Percentiles rank a stretch among this genome's conserved stretches.
Conservation (phyloP, 345 rosid species). For the Fremontodendron californicum region DNA sequence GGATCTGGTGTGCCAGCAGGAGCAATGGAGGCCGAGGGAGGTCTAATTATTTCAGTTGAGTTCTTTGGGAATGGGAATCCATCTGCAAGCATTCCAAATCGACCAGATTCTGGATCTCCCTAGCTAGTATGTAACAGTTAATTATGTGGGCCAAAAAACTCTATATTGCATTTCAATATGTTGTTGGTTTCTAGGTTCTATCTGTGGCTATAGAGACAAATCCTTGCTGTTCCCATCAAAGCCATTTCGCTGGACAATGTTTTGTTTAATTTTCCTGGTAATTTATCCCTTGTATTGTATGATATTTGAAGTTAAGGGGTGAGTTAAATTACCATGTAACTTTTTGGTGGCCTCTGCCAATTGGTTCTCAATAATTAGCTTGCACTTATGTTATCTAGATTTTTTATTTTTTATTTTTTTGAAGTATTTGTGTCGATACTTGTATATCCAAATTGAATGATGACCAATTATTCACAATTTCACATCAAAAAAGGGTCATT, state of each 20-base stretch:
- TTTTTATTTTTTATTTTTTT: no score
- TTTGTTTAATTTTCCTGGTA: slow-evolving; percentile 16
- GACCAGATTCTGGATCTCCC: slow-evolving; percentile 36
- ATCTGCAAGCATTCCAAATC: slow-evolving; percentile 35
- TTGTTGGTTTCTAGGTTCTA: neutral
- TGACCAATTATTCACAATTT: neutral
- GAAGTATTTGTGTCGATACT: no score
- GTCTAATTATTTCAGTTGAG: slow-evolving; percentile 52
- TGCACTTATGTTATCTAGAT: no score
- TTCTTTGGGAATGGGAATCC: slow-evolving; percentile 46
- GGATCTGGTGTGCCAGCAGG: slow-evolving; percentile 44
- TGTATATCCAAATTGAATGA: no score
- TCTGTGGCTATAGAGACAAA: neutral
- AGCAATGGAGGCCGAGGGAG: slow-evolving; percentile 32
- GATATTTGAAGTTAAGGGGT: neutral
- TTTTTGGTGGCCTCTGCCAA: neutral
- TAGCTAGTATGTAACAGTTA: slow-evolving; percentile 39
- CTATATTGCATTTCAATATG: neutral
- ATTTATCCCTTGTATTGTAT: slow-evolving; percentile 30
- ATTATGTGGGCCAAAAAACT: neutral
- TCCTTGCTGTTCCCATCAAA: slow-evolving; percentile 6
- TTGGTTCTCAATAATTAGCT: slow-evolving; percentile 24
- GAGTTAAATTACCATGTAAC: slow-evolving; percentile 26
- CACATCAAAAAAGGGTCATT: neutral
- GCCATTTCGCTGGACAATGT: slow-evolving; percentile 1